Percentiles rank a stretch among this genome's conserved stretches.
phyloP scores from a whole-genome alignment of 148 eudicot genomes.

The Polygonum maritimum region DNA sequence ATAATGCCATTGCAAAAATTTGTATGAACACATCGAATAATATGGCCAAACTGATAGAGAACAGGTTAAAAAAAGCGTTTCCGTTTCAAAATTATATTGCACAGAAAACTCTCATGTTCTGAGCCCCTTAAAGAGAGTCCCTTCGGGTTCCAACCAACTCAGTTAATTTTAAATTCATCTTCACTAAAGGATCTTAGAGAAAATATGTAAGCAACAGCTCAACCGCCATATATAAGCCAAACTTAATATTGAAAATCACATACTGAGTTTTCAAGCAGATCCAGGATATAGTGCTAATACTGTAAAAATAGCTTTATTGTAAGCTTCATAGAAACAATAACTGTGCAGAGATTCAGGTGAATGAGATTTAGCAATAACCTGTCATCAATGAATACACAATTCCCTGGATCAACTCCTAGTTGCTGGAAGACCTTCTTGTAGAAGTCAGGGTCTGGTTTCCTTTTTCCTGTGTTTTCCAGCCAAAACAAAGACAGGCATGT shows the following conservation, averaged over 20 bases:
- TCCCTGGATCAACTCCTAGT: slow-evolving; percentile 53
- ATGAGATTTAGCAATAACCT: slow-evolving; percentile 30
- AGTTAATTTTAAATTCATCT: not conserved
- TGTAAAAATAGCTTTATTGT: not conserved
- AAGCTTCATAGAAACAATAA: not conserved
- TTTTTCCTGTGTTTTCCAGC: slow-evolving; percentile 47
- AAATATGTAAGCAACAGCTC: not conserved
- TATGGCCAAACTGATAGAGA: not conserved
- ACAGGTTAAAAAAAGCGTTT: not conserved
- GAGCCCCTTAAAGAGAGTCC: not conserved
- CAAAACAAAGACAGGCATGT: slow-evolving; percentile 9
- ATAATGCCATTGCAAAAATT: not conserved
- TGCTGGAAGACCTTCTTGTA: slow-evolving; percentile 51
- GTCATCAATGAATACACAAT: slow-evolving; percentile 82
- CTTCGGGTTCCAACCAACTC: not conserved
- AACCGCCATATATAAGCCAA: not conserved
- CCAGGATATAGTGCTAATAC: not conserved
- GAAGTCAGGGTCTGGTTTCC: slow-evolving; percentile 70
- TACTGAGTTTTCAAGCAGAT: not conserved
- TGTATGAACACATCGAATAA: not conserved
- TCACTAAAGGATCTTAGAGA: not conserved
- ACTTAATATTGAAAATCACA: not conserved
- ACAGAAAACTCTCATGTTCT: not conserved
- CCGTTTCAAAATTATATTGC: not conserved
- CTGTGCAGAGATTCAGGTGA: not conserved